Percentiles rank a stretch among this genome's conserved stretches.
Evolutionary conservation across 2,329 filamentous ascomycete genomes (phyloP).

Genomic region (Exophiala mesophila): DNA sequence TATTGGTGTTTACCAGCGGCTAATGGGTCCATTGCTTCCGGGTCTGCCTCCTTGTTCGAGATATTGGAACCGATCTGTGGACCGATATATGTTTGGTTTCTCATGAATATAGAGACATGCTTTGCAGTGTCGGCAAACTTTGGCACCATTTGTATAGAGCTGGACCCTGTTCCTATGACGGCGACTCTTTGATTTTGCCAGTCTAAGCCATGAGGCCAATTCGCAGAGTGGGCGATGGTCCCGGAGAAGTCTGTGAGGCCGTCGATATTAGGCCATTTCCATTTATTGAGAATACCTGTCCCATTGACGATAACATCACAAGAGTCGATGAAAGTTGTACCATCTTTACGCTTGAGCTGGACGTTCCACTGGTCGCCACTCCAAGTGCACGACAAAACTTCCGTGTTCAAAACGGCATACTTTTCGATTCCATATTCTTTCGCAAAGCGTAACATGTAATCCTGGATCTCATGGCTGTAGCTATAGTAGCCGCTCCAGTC

Average conservation of each 20-base stretch:
- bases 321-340: constrained; percentile 16
- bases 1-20: constrained; percentile 23
- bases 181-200: constrained; percentile 21
- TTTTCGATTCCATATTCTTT: constrained; percentile 35
- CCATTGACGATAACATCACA: constrained; percentile 22
- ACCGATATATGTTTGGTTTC: constrained; percentile 30
- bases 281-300: constrained; percentile 21
- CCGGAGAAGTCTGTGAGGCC: constrained; percentile 35
- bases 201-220: constrained; percentile 31
- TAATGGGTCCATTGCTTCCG: constrained; percentile 13
- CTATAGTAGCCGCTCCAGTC: constrained; percentile 24
- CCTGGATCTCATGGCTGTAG: constrained; percentile 14
- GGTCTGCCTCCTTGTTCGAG: constrained; percentile 25
- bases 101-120: constrained; percentile 32
- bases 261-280: constrained; percentile 37
- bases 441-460: constrained; percentile 14
- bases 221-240: constrained; percentile 31
- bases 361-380: constrained; percentile 15
- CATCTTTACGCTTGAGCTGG: constrained; percentile 17
- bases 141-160: constrained; percentile 29
- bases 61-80: constrained; percentile 16
- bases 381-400: constrained; percentile 7
- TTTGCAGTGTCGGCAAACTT: constrained; percentile 29
- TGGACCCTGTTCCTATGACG: constrained; percentile 12
- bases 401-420: constrained; percentile 7